phyloP scores from a whole-genome alignment of 331 rosid species.

The Malus hybrid region DNA sequence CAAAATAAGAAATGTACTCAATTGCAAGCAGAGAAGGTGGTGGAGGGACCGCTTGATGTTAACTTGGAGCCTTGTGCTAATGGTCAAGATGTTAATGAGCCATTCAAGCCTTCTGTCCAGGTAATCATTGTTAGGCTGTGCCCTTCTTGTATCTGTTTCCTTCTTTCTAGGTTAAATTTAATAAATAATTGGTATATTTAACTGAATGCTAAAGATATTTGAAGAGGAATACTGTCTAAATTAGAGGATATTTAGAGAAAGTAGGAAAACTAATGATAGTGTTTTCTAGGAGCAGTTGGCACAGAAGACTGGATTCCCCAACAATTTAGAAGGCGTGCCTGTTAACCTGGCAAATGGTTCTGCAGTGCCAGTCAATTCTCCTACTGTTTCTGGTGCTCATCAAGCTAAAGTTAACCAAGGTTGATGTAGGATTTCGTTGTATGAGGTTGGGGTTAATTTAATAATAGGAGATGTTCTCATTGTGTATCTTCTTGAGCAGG shows the following conservation, averaged over 20 bases:
- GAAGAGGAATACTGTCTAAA: not conserved
- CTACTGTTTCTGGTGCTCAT: constrained; percentile 27
- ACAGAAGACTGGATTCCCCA: constrained; percentile 34
- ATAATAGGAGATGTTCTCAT: constrained; percentile 17
- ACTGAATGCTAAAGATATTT: not conserved
- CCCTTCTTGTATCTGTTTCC: constrained; percentile 12
- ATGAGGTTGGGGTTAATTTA: constrained; percentile 3
- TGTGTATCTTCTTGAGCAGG: constrained; percentile 33
- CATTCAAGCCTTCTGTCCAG: constrained; percentile 32
- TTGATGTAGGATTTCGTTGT: constrained; percentile 28
- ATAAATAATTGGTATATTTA: constrained; percentile 10
- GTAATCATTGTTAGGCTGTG: constrained; percentile 28
- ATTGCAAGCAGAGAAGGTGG: constrained; percentile 31
- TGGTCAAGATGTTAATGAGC: constrained; percentile 28
- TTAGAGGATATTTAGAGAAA: constrained; percentile 8
- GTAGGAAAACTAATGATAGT: constrained; percentile 18
- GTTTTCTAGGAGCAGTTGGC: constrained; percentile 44
- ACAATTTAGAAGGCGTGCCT: constrained; percentile 32
- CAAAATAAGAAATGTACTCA: constrained; percentile 62
- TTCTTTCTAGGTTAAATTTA: constrained; percentile 15
- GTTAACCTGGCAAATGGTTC: constrained; percentile 38
- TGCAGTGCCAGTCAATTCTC: constrained; percentile 15
- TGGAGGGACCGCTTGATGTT: constrained; percentile 30
- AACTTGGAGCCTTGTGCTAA: constrained; percentile 23
- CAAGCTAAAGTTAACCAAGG: constrained; percentile 47